phyloP scores from a whole-genome alignment of 768 basidiomycete species.

The Naganishia kalamii region DNA sequence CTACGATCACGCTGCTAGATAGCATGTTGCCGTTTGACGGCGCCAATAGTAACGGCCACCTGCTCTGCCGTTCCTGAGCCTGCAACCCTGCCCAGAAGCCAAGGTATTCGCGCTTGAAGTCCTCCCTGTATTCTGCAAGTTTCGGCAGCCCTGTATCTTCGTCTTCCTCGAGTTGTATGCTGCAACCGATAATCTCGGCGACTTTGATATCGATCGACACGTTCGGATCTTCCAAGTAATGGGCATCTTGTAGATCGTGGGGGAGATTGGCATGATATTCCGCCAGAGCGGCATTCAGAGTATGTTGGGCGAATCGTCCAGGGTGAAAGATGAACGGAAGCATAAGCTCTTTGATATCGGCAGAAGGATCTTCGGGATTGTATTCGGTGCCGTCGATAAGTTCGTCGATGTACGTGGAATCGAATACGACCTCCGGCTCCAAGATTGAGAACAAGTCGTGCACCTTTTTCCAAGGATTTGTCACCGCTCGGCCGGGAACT shows the following conservation, averaged over 20 bases:
- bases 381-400: constrained; percentile 44
- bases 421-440: constrained; percentile 25
- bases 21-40: background rate
- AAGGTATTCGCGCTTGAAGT: constrained; percentile 88
- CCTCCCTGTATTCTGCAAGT: constrained; percentile 72
- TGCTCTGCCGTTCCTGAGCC: constrained; percentile 62
- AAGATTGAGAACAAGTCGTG: constrained; percentile 16
- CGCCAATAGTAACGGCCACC: constrained; percentile 38
- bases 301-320: constrained; percentile 75
- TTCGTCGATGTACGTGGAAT: constrained; percentile 76
- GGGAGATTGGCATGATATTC: constrained; percentile 69
- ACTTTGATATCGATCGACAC: constrained; percentile 64
- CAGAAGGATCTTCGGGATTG: constrained; percentile 30
- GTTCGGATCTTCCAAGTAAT: constrained; percentile 50
- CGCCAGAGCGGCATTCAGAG: constrained; percentile 72
- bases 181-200: constrained; percentile 76
- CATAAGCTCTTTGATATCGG: constrained; percentile 63
- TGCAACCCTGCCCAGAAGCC: constrained; percentile 86
- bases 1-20: constrained; percentile 23
- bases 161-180: constrained; percentile 65
- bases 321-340: constrained; percentile 77
- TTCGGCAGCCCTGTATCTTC: constrained; percentile 72
- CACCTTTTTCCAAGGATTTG: constrained; percentile 33
- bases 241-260: constrained; percentile 43
- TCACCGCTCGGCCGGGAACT: background rate